Evolutionary conservation across 2,329 filamentous ascomycete species (phyloP).

Genomic region (Volutella citrinella): DNA sequence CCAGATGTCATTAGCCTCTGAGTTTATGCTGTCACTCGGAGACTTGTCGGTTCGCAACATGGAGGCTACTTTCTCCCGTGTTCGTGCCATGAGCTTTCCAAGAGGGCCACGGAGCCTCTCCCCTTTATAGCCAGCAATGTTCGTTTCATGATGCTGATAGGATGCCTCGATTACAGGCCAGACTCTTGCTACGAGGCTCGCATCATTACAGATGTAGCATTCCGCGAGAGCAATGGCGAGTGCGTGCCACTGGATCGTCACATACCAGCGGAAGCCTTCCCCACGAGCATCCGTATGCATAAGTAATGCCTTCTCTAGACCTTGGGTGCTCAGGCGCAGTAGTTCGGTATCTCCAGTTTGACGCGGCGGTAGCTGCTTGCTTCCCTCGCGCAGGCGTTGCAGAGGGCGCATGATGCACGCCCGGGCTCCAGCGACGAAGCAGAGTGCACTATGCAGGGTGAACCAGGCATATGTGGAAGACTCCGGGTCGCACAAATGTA

Average conservation of each 20-base stretch:
- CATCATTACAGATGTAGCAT: constrained; percentile 9
- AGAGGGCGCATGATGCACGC: constrained; percentile 5
- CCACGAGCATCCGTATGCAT: constrained; percentile 12
- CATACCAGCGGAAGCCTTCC: constrained; percentile 11
- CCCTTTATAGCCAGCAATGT: not conserved
- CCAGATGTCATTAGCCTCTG: not conserved
- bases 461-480: constrained; percentile 11
- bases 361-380: not conserved
- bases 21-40: too few relatives aligned
- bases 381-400: not conserved
- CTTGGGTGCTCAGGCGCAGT: constrained; percentile 1
- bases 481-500: constrained; percentile 12
- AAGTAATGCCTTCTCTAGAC: constrained; percentile 6
- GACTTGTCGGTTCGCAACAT: not conserved
- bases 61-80: constrained; percentile 2
- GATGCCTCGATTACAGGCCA: constrained; percentile 11
- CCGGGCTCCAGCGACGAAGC: constrained; percentile 8
- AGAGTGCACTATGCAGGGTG: constrained; percentile 14
- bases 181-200: constrained; percentile 2
- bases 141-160: constrained; percentile 6
- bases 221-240: constrained; percentile 10
- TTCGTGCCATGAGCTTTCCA: constrained; percentile 1
- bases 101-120: not conserved
- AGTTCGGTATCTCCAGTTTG: constrained; percentile 2
- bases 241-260: constrained; percentile 10